These are phyloP conservation scores for Aureobasidium pullulans DNA, from an alignment of 2,329 filamentous ascomycete species.

Conservation along the genomic window DNA sequence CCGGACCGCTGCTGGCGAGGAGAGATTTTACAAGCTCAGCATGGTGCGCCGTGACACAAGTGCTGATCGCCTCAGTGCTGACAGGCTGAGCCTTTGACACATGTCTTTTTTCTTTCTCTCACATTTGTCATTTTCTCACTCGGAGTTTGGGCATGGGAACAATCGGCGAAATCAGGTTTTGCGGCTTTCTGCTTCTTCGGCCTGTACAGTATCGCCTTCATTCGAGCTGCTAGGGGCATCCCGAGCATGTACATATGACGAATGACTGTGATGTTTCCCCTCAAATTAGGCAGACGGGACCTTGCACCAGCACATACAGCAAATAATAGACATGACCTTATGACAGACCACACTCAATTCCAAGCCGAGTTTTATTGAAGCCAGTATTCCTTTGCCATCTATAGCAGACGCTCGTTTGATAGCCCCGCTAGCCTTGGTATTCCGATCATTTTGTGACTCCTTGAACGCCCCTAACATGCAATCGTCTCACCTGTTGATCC, in stretches of 20 bases:
- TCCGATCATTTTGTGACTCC: conserved; percentile 16
- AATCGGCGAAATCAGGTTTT: not conserved
- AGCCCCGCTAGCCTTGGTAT: conserved; percentile 5
- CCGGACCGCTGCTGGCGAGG: conserved; percentile 66
- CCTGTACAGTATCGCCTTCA: conserved; percentile 5
- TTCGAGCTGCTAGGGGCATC: not conserved
- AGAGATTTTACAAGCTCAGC: conserved; percentile 73
- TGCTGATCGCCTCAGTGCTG: conserved; percentile 65
- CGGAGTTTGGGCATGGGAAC: not conserved
- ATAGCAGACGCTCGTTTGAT: not conserved
- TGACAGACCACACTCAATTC: not conserved
- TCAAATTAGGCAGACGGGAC: not conserved
- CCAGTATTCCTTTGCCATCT: not conserved
- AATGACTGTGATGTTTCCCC: not conserved
- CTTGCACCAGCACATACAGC: not conserved
- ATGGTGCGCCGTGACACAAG: conserved; percentile 67
- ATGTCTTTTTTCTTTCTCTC: not conserved
- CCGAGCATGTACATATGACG: conserved; percentile 5
- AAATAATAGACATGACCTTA: conserved; percentile 9
- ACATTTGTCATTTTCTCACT: not conserved
- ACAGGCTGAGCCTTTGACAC: conserved; percentile 63
- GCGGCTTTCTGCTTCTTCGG: not conserved
- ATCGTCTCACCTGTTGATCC: not conserved
- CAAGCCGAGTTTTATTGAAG: not conserved
- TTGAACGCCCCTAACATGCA: conserved; percentile 3